Conservation (phyloP, 1,284 basidiomycete genomes). For the Cryptococcus jaspeensis region DNA sequence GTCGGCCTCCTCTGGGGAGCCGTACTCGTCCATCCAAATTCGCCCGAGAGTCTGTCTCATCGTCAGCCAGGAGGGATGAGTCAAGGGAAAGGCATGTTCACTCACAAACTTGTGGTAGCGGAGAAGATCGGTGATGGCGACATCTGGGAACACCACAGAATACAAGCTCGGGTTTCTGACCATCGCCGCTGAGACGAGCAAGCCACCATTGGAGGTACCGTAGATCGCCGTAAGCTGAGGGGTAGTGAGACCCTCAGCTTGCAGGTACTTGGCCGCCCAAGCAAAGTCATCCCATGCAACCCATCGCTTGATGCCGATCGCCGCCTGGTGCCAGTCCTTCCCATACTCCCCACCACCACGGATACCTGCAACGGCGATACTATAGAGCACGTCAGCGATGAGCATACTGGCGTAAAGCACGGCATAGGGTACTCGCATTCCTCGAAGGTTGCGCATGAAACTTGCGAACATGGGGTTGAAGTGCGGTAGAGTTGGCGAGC, state of each 20-base stretch:
- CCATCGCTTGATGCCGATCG: slow-evolving; percentile 11
- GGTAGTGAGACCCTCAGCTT: slow-evolving; percentile 9
- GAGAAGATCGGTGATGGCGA: slow-evolving; percentile 13
- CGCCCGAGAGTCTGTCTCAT: slow-evolving; percentile 12
- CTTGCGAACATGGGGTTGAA: slow-evolving; percentile 17
- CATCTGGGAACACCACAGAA: slow-evolving; percentile 15
- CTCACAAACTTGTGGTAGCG: slow-evolving; percentile 22
- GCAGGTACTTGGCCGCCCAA: slow-evolving; percentile 15
- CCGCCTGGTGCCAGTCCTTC: slow-evolving; percentile 21
- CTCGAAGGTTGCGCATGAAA: slow-evolving; percentile 18
- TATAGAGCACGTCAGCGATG: neutral
- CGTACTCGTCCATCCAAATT: slow-evolving; percentile 20
- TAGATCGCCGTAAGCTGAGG: slow-evolving; percentile 18
- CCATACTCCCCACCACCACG: slow-evolving; percentile 25
- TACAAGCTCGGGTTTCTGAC: slow-evolving; percentile 17
- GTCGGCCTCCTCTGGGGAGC: slow-evolving; percentile 14
- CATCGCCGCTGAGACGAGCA: slow-evolving; percentile 12
- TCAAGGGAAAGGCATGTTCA: neutral
- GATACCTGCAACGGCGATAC: slow-evolving; percentile 23
- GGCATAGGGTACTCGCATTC: slow-evolving; percentile 22
- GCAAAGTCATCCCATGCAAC: slow-evolving; percentile 21
- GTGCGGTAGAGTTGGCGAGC: slow-evolving; percentile 13
- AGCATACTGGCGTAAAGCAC: neutral
- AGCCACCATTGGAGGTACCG: slow-evolving; percentile 23
- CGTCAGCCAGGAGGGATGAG: neutral